These are phyloP conservation scores for Codiaeum variegatum DNA, from an alignment of 441 rosid genomes.

Conservation along the genomic window DNA sequence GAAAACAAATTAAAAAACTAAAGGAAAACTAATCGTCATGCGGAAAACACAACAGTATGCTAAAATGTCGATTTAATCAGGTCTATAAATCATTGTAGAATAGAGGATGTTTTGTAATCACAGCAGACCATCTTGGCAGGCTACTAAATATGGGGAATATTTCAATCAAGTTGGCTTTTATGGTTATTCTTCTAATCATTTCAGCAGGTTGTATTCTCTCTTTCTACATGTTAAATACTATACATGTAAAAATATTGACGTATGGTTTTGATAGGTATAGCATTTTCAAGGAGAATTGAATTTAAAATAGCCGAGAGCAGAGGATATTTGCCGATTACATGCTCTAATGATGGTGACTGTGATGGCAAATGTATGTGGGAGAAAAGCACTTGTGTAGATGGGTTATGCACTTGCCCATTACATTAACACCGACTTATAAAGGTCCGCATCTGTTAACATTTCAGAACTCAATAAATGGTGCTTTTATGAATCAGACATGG, in stretches of 20 bases:
- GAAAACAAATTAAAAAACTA: no score
- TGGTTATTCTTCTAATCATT: neutral
- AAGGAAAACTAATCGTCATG: no score
- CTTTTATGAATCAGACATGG: neutral
- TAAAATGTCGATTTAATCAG: no score
- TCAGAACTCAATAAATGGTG: neutral
- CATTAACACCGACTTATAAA: neutral
- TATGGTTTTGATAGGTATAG: neutral
- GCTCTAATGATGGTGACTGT: neutral
- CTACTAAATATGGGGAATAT: neutral
- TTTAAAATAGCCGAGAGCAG: neutral
- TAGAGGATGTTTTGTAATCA: no score
- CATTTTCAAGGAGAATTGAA: neutral
- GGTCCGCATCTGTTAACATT: neutral
- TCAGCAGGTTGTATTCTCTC: neutral
- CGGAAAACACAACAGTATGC: no score
- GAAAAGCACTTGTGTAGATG: conserved; percentile 4
- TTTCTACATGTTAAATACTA: neutral
- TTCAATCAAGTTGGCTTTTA: neutral
- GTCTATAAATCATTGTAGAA: neutral
- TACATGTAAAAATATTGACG: neutral
- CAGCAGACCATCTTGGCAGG: neutral
- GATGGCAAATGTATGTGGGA: neutral
- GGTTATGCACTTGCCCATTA: conserved; percentile 7
- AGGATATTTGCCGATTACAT: neutral